These are phyloP conservation scores for Xylaria cubensis DNA, from an alignment of 495 filamentous ascomycete genomes.

Conservation along the genomic window DNA sequence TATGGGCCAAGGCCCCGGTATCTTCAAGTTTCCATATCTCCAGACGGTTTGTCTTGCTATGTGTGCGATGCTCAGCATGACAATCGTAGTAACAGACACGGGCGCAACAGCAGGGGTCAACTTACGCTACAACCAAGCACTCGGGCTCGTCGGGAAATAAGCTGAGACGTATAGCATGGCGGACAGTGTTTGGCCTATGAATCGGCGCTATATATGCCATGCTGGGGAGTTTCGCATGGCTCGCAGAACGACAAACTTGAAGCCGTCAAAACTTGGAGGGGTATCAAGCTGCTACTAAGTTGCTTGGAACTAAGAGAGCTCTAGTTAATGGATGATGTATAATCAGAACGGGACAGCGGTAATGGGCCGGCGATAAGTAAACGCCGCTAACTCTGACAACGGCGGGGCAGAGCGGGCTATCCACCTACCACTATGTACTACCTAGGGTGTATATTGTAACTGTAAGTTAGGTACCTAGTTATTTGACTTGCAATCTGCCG, in stretches of 20 bases:
- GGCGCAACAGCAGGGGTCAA: constrained; percentile 20
- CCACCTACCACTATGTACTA: not conserved
- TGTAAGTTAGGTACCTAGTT: no score
- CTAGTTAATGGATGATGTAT: constrained; percentile 30
- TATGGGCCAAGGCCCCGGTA: constrained; percentile 55
- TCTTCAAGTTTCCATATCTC: constrained; percentile 74
- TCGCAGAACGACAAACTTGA: constrained; percentile 14
- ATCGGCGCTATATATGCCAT: constrained; percentile 98
- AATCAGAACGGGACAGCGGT: not conserved
- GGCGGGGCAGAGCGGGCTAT: not conserved
- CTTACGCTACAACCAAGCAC: constrained; percentile 87
- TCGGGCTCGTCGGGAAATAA: constrained; percentile 77
- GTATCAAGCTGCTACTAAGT: not conserved
- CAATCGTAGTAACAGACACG: constrained; percentile 10
- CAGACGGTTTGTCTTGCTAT: constrained; percentile 87
- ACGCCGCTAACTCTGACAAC: constrained; percentile 20
- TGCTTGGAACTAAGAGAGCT: not conserved
- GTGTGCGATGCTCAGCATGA: constrained; percentile 22
- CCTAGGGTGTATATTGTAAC: no score
- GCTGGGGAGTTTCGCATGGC: constrained; percentile 32
- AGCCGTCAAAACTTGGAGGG: not conserved
- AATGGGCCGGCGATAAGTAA: constrained; percentile 35
- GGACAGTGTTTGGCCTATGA: constrained; percentile 86
- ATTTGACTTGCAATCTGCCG: no score
- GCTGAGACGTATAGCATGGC: constrained; percentile 81